Base-by-base conservation (phyloP, 257 asterid species). In the Solanum piurae region DNA sequence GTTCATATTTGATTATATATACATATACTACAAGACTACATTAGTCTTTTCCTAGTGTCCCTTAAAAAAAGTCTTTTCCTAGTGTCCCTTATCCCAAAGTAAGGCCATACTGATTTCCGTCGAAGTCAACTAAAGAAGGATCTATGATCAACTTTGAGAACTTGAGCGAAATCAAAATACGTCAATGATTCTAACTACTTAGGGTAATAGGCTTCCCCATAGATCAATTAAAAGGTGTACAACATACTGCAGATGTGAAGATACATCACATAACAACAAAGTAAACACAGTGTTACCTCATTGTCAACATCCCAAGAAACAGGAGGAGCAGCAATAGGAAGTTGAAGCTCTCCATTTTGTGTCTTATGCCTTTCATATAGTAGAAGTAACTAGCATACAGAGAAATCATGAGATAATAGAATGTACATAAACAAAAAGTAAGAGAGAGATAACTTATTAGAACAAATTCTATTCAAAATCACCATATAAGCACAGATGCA, bases 301-400 rank as follows among this genome's bases (percentile, higher is more conserved):
- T 60, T 90, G 74, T 94, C 94, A 87, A 86, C 94, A 87, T 89
- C 93, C 71, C 94, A 89, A 7, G 27, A 33, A 90, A 92, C 96
- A 29, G 87, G 91, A 33, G 88, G 88, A 37, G 88, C 86, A 37
- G 75, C 89, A 86, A 89, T 86, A 44, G 98, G 97, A 88, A 97
- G 95, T 89, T 94, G 95, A 88, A 97, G 94, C 86, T 92, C 98
- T 23, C 98, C 96, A 31, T 87, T 93, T 87, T 91, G 98, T 88
- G 87, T 91, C 93, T 91, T 93, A 83, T 92, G 91, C 91, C 92
- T 93, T 90, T 96, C 99, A 88, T 92, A 96, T 87, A 93, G 98
- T 73, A 95, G 91, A 89, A 94, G 95, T 74, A 98, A 91, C 98
- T 94, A 84, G 40, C 76, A 92, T 88, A 40, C 44, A 89, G 31